These are phyloP conservation scores for Phytophthora cryptogea DNA, from an alignment of 352 stramenopile genomes.

Conservation along the genomic window DNA sequence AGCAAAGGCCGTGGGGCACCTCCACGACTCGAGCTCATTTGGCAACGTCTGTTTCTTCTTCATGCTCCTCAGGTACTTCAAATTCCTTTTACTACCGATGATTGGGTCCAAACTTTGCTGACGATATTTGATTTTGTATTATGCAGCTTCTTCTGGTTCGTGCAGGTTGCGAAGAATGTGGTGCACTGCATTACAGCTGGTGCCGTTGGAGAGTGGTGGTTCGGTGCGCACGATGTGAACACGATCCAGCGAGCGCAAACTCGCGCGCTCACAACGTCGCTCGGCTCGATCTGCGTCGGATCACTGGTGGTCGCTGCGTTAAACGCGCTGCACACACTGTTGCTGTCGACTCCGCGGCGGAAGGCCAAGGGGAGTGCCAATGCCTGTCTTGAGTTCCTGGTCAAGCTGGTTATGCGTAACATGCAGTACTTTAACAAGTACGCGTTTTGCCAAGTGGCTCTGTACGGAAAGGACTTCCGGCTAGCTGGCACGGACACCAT, in stretches of 20 bases:
- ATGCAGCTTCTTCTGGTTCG: slow-evolving; percentile 81
- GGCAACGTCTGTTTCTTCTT: slow-evolving; percentile 85
- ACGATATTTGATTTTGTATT: background rate
- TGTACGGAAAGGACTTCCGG: slow-evolving; percentile 88
- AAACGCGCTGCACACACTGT: slow-evolving; percentile 64
- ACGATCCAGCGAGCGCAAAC: slow-evolving; percentile 71
- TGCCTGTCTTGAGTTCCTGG: slow-evolving; percentile 82
- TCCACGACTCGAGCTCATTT: slow-evolving; percentile 64
- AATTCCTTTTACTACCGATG: background rate
- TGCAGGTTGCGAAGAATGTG: slow-evolving; percentile 84
- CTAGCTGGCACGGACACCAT: slow-evolving; percentile 77
- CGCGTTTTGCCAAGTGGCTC: slow-evolving; percentile 82
- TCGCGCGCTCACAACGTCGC: slow-evolving; percentile 70
- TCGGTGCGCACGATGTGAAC: slow-evolving; percentile 69
- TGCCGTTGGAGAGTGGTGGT: slow-evolving; percentile 88
- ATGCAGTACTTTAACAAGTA: slow-evolving; percentile 90
- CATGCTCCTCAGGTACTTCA: slow-evolving; percentile 76
- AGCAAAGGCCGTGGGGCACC: slow-evolving; percentile 48
- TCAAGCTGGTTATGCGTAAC: slow-evolving; percentile 71
- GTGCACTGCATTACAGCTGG: slow-evolving; percentile 86
- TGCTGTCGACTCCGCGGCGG: slow-evolving; percentile 70
- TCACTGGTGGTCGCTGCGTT: slow-evolving; percentile 79
- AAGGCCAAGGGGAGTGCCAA: slow-evolving; percentile 70
- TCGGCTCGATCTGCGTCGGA: slow-evolving; percentile 85
- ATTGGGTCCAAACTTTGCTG: background rate